Evolutionary conservation across 202 grass and related monocot species (phyloP).

Genomic region (Tripidium arundinaceum): DNA sequence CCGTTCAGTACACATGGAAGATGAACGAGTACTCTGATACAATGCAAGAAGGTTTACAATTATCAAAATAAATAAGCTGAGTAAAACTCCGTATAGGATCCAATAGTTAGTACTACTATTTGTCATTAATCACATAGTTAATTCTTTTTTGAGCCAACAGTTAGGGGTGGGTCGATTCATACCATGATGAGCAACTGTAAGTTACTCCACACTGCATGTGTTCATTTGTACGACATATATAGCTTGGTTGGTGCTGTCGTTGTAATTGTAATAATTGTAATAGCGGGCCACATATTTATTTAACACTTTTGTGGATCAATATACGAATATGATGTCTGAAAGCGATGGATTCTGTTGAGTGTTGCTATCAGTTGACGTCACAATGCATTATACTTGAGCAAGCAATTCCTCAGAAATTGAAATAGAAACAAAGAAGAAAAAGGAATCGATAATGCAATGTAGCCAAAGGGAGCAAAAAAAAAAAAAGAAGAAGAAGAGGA

Average conservation of each 20-base stretch:
- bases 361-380: conserved; percentile 15
- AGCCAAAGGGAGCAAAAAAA: background rate
- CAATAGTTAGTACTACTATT: conserved; percentile 8
- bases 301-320: conserved; percentile 16
- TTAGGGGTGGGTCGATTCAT: conserved; percentile 11
- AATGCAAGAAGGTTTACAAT: conserved; percentile 21
- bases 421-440: background rate
- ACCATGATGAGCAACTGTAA: conserved; percentile 31
- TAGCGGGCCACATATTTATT: conserved; percentile 29
- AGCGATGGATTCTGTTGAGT: background rate
- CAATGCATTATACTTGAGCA: background rate
- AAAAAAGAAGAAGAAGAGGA: background rate
- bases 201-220: conserved; percentile 25
- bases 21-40: background rate
- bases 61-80: conserved; percentile 34
- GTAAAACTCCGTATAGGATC: conserved; percentile 31
- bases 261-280: conserved; percentile 10
- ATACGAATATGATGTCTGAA: background rate
- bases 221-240: conserved; percentile 18
- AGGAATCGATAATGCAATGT: background rate
- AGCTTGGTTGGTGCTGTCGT: conserved; percentile 23
- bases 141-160: conserved; percentile 36
- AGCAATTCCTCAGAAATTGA: background rate
- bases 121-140: conserved; percentile 6
- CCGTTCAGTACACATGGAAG: background rate